Conservation (phyloP, 176 grass and related monocot species). For the Rhynchospora tenuis region DNA sequence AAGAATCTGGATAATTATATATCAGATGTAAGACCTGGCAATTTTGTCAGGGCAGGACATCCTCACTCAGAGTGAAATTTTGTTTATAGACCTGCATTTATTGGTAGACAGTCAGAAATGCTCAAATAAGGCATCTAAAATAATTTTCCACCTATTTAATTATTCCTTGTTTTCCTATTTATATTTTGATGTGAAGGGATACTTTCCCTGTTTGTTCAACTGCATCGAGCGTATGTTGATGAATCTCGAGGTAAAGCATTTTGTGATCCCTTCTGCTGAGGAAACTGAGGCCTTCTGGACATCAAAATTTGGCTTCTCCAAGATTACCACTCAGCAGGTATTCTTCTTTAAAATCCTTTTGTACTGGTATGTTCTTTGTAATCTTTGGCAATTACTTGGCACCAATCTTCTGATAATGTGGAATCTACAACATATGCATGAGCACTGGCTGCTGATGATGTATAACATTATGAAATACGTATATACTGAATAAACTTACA, state of each 20-base stretch:
- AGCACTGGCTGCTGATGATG: not conserved
- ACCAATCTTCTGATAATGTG: not conserved
- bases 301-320: slow-evolving; percentile 65
- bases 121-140: not conserved
- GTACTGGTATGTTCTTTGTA: not conserved
- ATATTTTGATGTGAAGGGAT: slow-evolving; percentile 50
- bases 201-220: slow-evolving; percentile 64
- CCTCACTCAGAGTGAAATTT: not conserved
- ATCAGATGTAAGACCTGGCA: not conserved
- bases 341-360: slow-evolving; percentile 5
- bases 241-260: slow-evolving; percentile 71
- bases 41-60: slow-evolving; percentile 8
- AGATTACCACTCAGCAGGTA: slow-evolving; percentile 76
- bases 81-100: slow-evolving; percentile 11
- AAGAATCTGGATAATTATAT: not conserved
- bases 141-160: slow-evolving; percentile 22
- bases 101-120: not conserved
- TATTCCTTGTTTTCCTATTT: slow-evolving; percentile 9
- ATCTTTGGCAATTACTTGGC: not conserved
- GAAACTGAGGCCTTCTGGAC: slow-evolving; percentile 89
- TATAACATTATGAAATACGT: not conserved
- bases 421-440: not conserved
- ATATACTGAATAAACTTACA: not conserved
- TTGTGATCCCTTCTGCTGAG: slow-evolving; percentile 76
- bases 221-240: slow-evolving; percentile 64